Evolutionary conservation across 2,329 filamentous ascomycete species (phyloP), one percentile per base, ranked within the genome.

Genomic region (Microdochium nivale): DNA sequence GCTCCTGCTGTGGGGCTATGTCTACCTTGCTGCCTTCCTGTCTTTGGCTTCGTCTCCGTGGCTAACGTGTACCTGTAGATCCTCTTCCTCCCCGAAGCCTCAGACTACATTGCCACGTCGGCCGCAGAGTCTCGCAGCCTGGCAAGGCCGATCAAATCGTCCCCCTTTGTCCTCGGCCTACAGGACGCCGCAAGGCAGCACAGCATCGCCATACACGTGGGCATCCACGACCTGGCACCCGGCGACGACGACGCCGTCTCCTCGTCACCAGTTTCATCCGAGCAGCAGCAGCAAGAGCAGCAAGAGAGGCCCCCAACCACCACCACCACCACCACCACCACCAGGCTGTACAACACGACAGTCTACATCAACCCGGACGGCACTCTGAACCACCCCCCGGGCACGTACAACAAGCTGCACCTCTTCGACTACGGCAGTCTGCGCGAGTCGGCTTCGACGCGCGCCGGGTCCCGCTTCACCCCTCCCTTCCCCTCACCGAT

Each of bases 1-100:
- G n/a, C n/a, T n/a, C n/a, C n/a, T n/a, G n/a, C n/a, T n/a, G n/a
- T n/a, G n/a, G n/a, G n/a, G n/a, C n/a, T n/a, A n/a, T n/a, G n/a
- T n/a, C n/a, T n/a, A n/a, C n/a, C n/a, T n/a, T n/a, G n/a, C n/a
- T n/a, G n/a, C n/a, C n/a, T n/a, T n/a, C n/a, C n/a, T n/a, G n/a
- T n/a, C n/a, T n/a, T n/a, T n/a, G n/a, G n/a, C n/a, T n/a, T n/a
- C n/a, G n/a, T n/a, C n/a, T n/a, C n/a, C n/a, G n/a, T n/a, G n/a
- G n/a, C n/a, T n/a, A n/a, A n/a, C n/a, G n/a, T n/a, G n/a, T n/a
- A n/a, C n/a, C 30, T 40, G 30, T 55, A 88, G 80, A 82, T 87
- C 19, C 79, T 96, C 49, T 96, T 97, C 72, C 84, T 96, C 50
- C 92, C 92, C 13, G 92, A 96, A 77, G 92, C 92, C 24, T 83